These are phyloP conservation scores for Pleodorina starrii DNA, from an alignment of 139 green algal species.

Conservation along the genomic window DNA sequence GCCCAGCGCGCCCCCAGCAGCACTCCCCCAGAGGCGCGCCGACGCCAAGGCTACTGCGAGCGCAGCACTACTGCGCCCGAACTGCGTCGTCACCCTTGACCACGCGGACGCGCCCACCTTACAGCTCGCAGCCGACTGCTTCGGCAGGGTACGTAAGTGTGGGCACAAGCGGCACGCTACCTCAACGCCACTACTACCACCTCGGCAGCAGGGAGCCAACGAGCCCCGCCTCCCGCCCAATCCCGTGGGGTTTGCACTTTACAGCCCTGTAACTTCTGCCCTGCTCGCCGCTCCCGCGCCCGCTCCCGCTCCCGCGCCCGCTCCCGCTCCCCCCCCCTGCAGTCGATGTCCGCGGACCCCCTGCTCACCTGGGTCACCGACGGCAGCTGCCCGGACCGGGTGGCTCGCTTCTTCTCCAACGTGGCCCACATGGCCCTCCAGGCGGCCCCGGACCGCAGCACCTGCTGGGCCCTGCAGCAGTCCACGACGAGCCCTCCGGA, in stretches of 20 bases:
- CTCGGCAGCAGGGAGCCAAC: background rate
- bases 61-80: too few species aligned
- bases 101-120: background rate
- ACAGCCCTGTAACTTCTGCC: too few species aligned
- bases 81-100: background rate
- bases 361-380: slow-evolving; percentile 2
- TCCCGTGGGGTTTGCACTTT: too few species aligned
- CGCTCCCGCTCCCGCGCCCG: background rate
- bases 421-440: background rate
- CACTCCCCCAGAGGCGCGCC: too few species aligned
- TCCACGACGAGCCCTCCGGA: background rate
- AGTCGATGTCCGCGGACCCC: background rate
- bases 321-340: too few species aligned
- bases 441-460: background rate
- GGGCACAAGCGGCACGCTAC: background rate
- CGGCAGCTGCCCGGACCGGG: background rate
- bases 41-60: too few species aligned
- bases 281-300: background rate
- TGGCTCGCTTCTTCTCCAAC: background rate
- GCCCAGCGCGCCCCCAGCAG: too few species aligned
- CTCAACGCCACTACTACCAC: background rate
- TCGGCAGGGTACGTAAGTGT: background rate
- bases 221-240: background rate
- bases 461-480: background rate
- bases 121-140: background rate